Conservation (phyloP, 768 basidiomycete genomes). For the Kwoniella pini region DNA sequence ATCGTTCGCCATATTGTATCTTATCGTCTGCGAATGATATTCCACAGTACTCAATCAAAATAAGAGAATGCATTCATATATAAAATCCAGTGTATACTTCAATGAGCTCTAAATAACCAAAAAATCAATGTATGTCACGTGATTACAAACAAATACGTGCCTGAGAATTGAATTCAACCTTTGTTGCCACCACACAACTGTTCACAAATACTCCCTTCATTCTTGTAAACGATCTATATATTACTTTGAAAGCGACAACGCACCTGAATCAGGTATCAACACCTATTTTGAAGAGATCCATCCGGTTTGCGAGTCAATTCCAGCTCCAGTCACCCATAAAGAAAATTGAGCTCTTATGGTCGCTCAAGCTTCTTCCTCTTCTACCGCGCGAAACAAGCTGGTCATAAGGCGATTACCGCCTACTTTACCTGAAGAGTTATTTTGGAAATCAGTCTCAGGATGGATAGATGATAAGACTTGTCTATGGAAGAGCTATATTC, state of each 20-base stretch:
- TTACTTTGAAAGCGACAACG: too few species aligned
- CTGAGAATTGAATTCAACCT: slow-evolving; percentile 3
- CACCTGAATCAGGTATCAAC: too few species aligned
- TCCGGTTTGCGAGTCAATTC: background rate
- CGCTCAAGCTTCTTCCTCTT: slow-evolving; percentile 8
- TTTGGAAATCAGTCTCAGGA: slow-evolving; percentile 83
- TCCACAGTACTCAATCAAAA: too few species aligned
- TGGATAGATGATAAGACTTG: slow-evolving; percentile 75
- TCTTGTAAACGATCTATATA: too few species aligned
- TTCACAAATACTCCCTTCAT: too few species aligned
- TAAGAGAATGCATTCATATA: too few species aligned
- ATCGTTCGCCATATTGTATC: slow-evolving; percentile 26
- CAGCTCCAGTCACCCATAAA: background rate
- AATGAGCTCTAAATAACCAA: too few species aligned
- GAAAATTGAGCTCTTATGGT: background rate
- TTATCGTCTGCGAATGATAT: background rate
- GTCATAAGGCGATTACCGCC: slow-evolving; percentile 86
- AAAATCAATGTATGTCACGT: slow-evolving; percentile 1
- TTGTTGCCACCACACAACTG: slow-evolving; percentile 3
- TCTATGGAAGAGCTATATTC: slow-evolving; percentile 47
- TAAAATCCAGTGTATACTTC: too few species aligned
- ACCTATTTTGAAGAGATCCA: too few species aligned
- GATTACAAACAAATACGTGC: background rate
- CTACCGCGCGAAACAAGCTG: slow-evolving; percentile 61
- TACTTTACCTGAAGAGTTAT: slow-evolving; percentile 85